Base-by-base conservation (phyloP, 495 filamentous ascomycete species). In the Daldinia caldariorum region DNA sequence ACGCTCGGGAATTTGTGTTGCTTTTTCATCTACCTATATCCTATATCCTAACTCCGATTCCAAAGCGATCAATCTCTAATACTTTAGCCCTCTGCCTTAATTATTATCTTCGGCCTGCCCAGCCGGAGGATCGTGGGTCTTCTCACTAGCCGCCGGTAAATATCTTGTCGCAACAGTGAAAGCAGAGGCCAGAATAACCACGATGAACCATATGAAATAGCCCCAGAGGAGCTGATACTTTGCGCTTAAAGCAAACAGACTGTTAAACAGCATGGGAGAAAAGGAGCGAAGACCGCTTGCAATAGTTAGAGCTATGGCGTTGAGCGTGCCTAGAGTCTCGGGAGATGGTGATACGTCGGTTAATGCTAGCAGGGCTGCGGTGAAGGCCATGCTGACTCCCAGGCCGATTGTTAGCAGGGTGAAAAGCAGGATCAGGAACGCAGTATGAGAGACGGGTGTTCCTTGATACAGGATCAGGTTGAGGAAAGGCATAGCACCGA, bases 301-400 rank as follows among this genome's bases (percentile, higher is more conserved):
- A 3, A 86, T 47, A 2, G 87, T 85, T 59, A 92, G 79, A 0
- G 86, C 85, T 3, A 93, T 51, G 0, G 88, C 87, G 57, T 91
- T 92, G 26, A 93, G 76, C 13, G 86, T 90, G 6, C 88, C 89
- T 29, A 92, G 77, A 6, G 84, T 83, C 34, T 73, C 74, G 13
- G 85, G 82, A 13, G 82, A 86, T 0, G 90, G 90, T 13, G 88
- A 82, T 12, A 90, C 84, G 62, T 91, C 87, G 78, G 92, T 93
- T 29, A 93, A 65, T 35, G 85, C 86, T 22, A 92, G 85, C 80
- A 91, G 89, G 22, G 87, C 82, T 6, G 83, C 87, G 14, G 89
- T 91, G 69, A 91, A 92, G 3, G 84, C 83, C 89, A 92, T 92
- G 45, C 83, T 85, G 0, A 91, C 85, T 14, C 88, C 89, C 18